phyloP scores from a whole-genome alignment of 2,329 filamentous ascomycete species.

The Iodosphaeria phyllophila region DNA sequence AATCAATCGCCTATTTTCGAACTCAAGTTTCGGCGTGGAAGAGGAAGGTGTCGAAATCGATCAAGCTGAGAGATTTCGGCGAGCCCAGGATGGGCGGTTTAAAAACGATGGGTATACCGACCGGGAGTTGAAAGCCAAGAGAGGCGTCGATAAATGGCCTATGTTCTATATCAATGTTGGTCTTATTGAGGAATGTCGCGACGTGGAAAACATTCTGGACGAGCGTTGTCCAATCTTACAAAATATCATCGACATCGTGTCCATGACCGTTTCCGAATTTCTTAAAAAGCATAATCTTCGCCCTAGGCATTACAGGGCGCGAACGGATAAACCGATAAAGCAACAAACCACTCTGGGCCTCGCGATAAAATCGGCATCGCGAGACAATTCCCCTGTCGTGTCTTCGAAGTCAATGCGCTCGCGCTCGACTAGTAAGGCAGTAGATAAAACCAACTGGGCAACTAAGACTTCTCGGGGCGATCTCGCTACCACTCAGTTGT shows the following conservation, averaged over 20 bases:
- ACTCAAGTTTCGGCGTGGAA: slow-evolving; percentile 55
- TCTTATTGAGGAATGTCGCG: too few relatives aligned
- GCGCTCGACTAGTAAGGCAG: too few relatives aligned
- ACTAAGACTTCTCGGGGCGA: slow-evolving; percentile 7
- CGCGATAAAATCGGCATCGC: too few relatives aligned
- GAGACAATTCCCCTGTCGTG: too few relatives aligned
- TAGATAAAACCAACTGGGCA: slow-evolving; percentile 1
- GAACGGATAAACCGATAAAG: too few relatives aligned
- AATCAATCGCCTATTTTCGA: slow-evolving; percentile 57
- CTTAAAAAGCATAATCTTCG: slow-evolving; percentile 53
- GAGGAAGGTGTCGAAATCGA: slow-evolving; percentile 26
- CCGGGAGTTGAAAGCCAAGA: slow-evolving; percentile 35
- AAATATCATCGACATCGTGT: slow-evolving; percentile 43
- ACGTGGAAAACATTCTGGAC: slow-evolving; percentile 22
- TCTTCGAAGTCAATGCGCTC: too few relatives aligned
- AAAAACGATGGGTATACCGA: slow-evolving; percentile 28
- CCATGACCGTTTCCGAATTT: slow-evolving; percentile 54
- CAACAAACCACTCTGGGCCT: too few relatives aligned
- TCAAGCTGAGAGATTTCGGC: slow-evolving; percentile 10
- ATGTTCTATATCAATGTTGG: slow-evolving; percentile 76
- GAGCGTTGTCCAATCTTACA: slow-evolving; percentile 29
- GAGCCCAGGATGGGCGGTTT: slow-evolving; percentile 7
- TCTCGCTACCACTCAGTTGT: slow-evolving; percentile 12
- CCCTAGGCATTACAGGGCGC: slow-evolving; percentile 23
- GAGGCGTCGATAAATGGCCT: slow-evolving; percentile 64